A percentile compares a stretch with the other conserved stretches of the same genome.
Evolutionary conservation across 768 basidiomycete species (phyloP).

Genomic region (Rickenella mellea): DNA sequence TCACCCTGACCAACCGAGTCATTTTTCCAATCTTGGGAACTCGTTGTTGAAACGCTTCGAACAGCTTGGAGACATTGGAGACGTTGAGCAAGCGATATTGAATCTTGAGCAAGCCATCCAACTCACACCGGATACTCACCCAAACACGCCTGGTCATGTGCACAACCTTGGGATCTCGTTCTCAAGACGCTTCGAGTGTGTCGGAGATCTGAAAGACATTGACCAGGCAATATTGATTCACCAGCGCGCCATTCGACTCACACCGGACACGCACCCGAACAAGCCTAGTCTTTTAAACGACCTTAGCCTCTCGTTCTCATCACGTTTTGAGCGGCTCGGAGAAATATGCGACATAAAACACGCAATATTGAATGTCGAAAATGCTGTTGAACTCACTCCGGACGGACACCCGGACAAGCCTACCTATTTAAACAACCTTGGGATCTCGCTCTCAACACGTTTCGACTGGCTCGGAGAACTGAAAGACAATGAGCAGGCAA

Average conservation of each 20-base stretch:
- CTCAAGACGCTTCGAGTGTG: not conserved
- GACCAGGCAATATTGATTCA: not conserved
- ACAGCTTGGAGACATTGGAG: constrained; percentile 3
- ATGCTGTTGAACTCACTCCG: not conserved
- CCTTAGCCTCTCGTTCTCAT: not conserved
- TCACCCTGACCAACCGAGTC: constrained; percentile 6
- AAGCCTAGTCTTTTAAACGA: not conserved
- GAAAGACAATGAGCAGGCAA: not conserved
- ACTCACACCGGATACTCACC: not conserved
- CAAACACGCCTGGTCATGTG: not conserved
- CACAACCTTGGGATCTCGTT: not conserved
- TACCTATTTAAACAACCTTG: not conserved
- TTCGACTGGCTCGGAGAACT: not conserved
- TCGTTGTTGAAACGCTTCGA: constrained; percentile 4
- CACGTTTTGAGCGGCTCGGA: not conserved
- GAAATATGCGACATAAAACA: not conserved
- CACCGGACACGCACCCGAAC: not conserved
- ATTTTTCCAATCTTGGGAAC: constrained; percentile 7
- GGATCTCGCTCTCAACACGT: not conserved
- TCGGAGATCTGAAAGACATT: not conserved
- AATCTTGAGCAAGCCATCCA: not conserved
- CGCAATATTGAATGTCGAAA: not conserved
- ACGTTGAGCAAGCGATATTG: constrained; percentile 6
- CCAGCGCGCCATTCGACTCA: no score
- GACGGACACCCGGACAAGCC: not conserved